Conservation (phyloP, 192 early-diverging fungal species). For the Mortierella hygrophila region DNA sequence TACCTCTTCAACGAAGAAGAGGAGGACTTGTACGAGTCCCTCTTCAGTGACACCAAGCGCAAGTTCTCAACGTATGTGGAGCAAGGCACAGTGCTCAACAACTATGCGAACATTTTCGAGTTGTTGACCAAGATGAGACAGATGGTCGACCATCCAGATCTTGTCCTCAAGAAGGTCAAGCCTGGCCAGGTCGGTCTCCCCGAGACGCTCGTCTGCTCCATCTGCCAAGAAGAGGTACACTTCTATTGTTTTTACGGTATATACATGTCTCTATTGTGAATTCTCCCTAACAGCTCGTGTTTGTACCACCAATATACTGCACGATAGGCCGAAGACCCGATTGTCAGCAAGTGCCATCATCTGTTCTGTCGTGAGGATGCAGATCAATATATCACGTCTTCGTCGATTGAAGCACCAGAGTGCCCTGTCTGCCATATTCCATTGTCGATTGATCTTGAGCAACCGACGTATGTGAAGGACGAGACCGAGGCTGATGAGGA, state of each 20-base stretch:
- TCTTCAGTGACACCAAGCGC: conserved; percentile 80
- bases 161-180: conserved; percentile 73
- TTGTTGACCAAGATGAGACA: conserved; percentile 90
- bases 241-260: background rate
- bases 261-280: background rate
- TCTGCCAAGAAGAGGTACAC: conserved; percentile 84
- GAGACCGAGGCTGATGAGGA: conserved; percentile 48
- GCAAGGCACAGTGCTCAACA: conserved; percentile 87
- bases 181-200: conserved; percentile 71
- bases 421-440: conserved; percentile 87
- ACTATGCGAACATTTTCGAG: conserved; percentile 96
- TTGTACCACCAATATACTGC: background rate
- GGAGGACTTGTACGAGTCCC: conserved; percentile 88
- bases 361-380: conserved; percentile 92
- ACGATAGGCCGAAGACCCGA: conserved; percentile 79
- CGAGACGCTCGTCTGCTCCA: conserved; percentile 75
- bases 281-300: background rate
- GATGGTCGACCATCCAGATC: conserved; percentile 90
- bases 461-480: conserved; percentile 62
- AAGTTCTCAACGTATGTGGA: conserved; percentile 87
- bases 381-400: conserved; percentile 57
- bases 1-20: conserved; percentile 92
- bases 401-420: conserved; percentile 56
- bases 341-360: conserved; percentile 87
- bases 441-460: conserved; percentile 81